phyloP scores from a whole-genome alignment of 805 yeast genomes.

The Hanseniaspora nectarophila region DNA sequence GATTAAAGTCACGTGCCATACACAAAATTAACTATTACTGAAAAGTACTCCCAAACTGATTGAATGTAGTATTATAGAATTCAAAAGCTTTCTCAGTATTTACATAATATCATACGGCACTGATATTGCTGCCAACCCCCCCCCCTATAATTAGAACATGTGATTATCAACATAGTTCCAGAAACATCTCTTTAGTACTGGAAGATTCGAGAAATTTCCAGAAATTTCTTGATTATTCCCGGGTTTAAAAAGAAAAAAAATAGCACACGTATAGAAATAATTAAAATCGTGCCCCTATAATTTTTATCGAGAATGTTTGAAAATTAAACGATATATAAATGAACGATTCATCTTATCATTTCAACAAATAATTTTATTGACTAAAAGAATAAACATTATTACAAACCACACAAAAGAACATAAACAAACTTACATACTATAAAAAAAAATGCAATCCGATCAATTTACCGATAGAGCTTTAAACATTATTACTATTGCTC shows the following conservation, averaged over 20 bases:
- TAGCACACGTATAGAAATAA: background rate
- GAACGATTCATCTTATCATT: no score
- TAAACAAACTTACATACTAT: constrained; percentile 2
- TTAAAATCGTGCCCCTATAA: background rate
- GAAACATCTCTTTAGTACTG: background rate
- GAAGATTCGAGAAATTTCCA: background rate
- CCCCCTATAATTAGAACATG: background rate
- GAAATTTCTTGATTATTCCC: constrained; percentile 1
- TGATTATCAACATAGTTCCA: background rate
- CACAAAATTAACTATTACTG: no score
- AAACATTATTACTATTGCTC: constrained; percentile 65
- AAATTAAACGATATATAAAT: no score
- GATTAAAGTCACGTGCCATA: no score
- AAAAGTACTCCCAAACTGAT: no score
- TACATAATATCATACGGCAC: no score
- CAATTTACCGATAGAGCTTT: constrained; percentile 92
- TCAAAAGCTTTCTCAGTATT: no score
- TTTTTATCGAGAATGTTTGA: no score
- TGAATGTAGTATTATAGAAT: no score
- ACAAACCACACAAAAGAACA: background rate
- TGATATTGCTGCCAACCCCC: no score
- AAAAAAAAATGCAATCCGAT: constrained; percentile 40
- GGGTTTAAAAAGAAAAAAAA: background rate
- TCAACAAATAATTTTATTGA: no score
- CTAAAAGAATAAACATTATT: background rate